A percentile compares a stretch with the other conserved stretches of the same genome.
Conservation (phyloP, 2,329 filamentous ascomycete species). For the Beauveria pseudobassiana region DNA sequence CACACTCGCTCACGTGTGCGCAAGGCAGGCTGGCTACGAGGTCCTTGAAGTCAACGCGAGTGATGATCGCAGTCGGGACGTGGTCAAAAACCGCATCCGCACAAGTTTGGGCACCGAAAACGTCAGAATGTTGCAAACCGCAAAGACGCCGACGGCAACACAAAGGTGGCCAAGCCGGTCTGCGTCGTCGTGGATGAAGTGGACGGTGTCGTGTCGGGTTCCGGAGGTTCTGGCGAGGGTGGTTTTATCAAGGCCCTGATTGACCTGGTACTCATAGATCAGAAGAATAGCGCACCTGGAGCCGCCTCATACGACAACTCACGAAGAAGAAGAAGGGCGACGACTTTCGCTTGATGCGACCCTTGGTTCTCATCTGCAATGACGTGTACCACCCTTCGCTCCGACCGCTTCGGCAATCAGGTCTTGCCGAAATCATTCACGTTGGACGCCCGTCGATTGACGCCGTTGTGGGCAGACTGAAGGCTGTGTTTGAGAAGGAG, state of each 20-base stretch:
- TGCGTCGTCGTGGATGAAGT: slow-evolving; percentile 96
- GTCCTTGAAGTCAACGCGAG: slow-evolving; percentile 97
- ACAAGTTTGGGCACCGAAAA: slow-evolving; percentile 93
- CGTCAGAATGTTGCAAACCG: slow-evolving; percentile 64
- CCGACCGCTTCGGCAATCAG: slow-evolving; percentile 76
- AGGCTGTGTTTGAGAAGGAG: slow-evolving; percentile 80
- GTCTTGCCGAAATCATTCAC: slow-evolving; percentile 81
- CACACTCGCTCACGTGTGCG: slow-evolving; percentile 91
- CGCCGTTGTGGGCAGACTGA: slow-evolving; percentile 74
- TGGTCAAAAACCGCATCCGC: slow-evolving; percentile 84
- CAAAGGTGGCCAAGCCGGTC: slow-evolving; percentile 74
- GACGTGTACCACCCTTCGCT: slow-evolving; percentile 91
- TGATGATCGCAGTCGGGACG: slow-evolving; percentile 81
- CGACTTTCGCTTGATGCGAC: slow-evolving; percentile 77
- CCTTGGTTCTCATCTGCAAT: slow-evolving; percentile 91
- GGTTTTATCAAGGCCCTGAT: slow-evolving; percentile 94
- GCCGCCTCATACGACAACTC: slow-evolving; percentile 17
- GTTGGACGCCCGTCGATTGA: slow-evolving; percentile 84
- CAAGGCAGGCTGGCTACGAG: slow-evolving; percentile 90
- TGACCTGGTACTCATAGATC: slow-evolving; percentile 78
- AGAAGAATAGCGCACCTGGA: slow-evolving; percentile 55
- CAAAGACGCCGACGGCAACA: slow-evolving; percentile 45
- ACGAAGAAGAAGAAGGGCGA: slow-evolving; percentile 66
- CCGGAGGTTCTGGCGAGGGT: slow-evolving; percentile 71
- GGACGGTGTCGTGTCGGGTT: slow-evolving; percentile 82